These are phyloP conservation scores for Calophaca sinica DNA, from an alignment of 306 rosid genomes.

Conservation along the genomic window DNA sequence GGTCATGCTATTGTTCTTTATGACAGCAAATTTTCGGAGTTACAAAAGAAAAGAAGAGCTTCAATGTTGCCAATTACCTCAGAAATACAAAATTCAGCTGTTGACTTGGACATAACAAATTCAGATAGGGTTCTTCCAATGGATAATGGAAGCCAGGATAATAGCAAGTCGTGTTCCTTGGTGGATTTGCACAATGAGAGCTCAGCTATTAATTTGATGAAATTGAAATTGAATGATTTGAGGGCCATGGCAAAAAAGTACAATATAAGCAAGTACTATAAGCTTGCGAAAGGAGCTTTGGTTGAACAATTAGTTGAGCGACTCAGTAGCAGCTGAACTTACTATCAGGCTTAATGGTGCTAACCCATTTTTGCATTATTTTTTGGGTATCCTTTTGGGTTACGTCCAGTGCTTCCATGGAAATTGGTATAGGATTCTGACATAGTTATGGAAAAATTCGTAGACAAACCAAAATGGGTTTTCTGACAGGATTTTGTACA, in stretches of 20 bases:
- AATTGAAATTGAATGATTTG: slow-evolving; percentile 41
- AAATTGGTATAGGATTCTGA: slow-evolving; percentile 44
- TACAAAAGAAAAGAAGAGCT: slow-evolving; percentile 46
- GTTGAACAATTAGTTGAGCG: slow-evolving; percentile 35
- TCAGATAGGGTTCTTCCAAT: slow-evolving; percentile 34
- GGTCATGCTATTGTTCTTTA: slow-evolving; percentile 47
- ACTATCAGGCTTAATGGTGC: slow-evolving; percentile 33
- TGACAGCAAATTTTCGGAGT: slow-evolving; percentile 48
- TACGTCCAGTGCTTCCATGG: slow-evolving; percentile 13
- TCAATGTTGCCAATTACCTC: slow-evolving; percentile 19
- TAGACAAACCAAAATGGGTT: slow-evolving; percentile 45
- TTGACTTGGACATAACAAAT: slow-evolving; percentile 36
- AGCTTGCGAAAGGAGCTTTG: slow-evolving; percentile 50
- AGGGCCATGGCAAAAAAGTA: slow-evolving; percentile 52
- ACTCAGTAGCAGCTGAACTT: slow-evolving; percentile 43
- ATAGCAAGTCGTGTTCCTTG: not conserved
- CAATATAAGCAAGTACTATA: slow-evolving; percentile 37
- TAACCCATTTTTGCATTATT: slow-evolving; percentile 33
- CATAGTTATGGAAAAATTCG: slow-evolving; percentile 42
- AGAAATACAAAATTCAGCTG: slow-evolving; percentile 40
- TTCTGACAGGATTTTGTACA: slow-evolving; percentile 49
- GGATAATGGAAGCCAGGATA: slow-evolving; percentile 36
- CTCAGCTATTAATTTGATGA: slow-evolving; percentile 29
- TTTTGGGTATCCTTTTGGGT: slow-evolving; percentile 32
- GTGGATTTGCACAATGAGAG: slow-evolving; percentile 36